phyloP scores from a whole-genome alignment of 2,329 filamentous ascomycete species.

The Penicillium sp. region DNA sequence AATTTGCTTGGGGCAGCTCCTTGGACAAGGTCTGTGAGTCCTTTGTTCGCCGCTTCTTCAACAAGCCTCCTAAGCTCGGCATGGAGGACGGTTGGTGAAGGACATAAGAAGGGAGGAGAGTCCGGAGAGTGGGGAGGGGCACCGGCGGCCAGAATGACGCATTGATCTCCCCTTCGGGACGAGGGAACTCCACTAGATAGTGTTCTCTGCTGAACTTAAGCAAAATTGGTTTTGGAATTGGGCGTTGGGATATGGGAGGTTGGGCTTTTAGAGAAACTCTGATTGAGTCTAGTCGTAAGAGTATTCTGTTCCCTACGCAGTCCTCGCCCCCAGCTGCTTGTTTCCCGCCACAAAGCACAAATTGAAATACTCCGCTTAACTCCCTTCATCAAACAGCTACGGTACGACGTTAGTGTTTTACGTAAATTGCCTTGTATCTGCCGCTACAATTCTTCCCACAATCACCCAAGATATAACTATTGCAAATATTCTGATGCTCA shows the following conservation, averaged over 20 bases:
- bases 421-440: not conserved
- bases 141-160: conserved; percentile 25
- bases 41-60: conserved; percentile 99
- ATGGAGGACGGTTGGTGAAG: conserved; percentile 54
- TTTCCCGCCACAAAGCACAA: not conserved
- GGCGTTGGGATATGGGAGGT: no score
- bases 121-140: conserved; percentile 26
- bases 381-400: not conserved
- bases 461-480: not conserved
- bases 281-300: not conserved
- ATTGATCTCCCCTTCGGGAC: conserved; percentile 15
- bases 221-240: not conserved
- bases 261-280: not conserved
- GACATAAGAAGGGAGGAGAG: conserved; percentile 26
- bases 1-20: conserved; percentile 46
- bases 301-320: not conserved
- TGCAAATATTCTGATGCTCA: not conserved
- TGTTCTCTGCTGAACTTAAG: not conserved
- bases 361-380: not conserved
- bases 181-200: not conserved
- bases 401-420: not conserved
- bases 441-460: not conserved
- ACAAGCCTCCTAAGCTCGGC: conserved; percentile 85
- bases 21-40: conserved; percentile 63
- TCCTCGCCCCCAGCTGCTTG: not conserved